Evolutionary conservation across 768 basidiomycete species (phyloP).

Genomic region (Megacollybia marginata): DNA sequence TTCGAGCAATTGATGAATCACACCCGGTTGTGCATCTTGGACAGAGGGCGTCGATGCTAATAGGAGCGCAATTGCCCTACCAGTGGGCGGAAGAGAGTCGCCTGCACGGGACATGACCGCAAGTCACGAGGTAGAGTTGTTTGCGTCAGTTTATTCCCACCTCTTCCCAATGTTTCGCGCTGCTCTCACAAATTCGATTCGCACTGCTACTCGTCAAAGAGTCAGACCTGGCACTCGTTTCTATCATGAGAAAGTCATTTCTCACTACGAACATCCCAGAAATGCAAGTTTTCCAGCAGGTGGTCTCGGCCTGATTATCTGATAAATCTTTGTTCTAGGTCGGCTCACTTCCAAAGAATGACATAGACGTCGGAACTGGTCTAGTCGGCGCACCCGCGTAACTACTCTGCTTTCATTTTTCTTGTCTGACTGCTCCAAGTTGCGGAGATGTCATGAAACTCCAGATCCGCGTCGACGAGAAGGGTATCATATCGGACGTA

Average conservation of each 20-base stretch:
- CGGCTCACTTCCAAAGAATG: constrained; percentile 89
- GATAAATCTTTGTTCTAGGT: constrained; percentile 65
- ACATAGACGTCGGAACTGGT: constrained; percentile 90
- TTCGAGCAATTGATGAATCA: constrained; percentile 81
- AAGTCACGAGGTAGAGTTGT: background rate
- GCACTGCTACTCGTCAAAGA: constrained; percentile 33
- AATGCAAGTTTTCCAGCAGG: constrained; percentile 63
- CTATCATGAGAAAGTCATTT: constrained; percentile 96
- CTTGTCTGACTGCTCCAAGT: constrained; percentile 28
- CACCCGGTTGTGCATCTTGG: constrained; percentile 80
- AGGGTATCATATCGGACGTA: constrained; percentile 94
- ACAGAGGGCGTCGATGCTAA: constrained; percentile 79
- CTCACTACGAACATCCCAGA: constrained; percentile 95
- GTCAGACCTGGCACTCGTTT: constrained; percentile 54
- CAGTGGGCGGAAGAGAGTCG: constrained; percentile 78
- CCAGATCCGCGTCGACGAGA: constrained; percentile 93
- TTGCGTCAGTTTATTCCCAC: constrained; percentile 10
- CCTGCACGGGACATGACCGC: constrained; percentile 37
- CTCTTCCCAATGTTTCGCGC: constrained; percentile 65
- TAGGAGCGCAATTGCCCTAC: constrained; percentile 75
- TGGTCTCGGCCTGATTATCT: constrained; percentile 41
- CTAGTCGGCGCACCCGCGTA: constrained; percentile 97
- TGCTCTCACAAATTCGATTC: constrained; percentile 39
- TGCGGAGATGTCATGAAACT: constrained; percentile 99
- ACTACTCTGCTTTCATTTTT: constrained; percentile 22